Base-by-base conservation (phyloP, 345 rosid genomes). In the Crucihimalaya himalaica region DNA sequence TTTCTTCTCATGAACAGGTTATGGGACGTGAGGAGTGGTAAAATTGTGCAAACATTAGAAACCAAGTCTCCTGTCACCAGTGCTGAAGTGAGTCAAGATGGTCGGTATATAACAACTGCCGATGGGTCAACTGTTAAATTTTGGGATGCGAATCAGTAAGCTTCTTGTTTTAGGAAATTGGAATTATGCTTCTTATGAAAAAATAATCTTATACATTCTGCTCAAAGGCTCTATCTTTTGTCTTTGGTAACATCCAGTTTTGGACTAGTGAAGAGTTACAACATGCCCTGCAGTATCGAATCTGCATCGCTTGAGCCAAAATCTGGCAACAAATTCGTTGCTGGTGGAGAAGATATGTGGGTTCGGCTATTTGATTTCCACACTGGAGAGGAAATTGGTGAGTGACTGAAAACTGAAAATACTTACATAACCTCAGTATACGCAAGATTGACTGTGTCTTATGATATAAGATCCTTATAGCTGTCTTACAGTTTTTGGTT, bases 81-180 rank as follows among this genome's bases (percentile, higher is more conserved):
- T 80, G 88, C 96, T 70, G 98, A 94, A 86, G 97, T 94, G 74
- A 91, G 98, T 80, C 97, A 84, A 83, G 97, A 91, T 81, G 97
- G 97, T 8, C 93, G 96, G 9, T 91, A 88, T 75, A 91, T 94
- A 58, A 89, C 95, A 8, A 94, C 98, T 40, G 90, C 93, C 35
- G 97, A 94, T 66, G 98, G 96, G 13, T 88, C 93, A 6, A 85
- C 86, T 5, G 93, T 94, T 68, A 91, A 91, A 73, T 91, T 94
- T 68, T 94, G 98, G 97, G 98, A 94, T 71, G 97, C 98, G 32
- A 94, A 94, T 78, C 96, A 91, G 98, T 94, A 84, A 85, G 97
- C 84, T 68, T 68, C 32, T 71, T 19, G 29, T 53, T 34, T 43
- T 10, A 13, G 8, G 63, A 50, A 60, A 2, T 45, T 19, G 3